phyloP scores from a whole-genome alignment of 2,329 filamentous ascomycete species.

The Fusarium kyushuense region DNA sequence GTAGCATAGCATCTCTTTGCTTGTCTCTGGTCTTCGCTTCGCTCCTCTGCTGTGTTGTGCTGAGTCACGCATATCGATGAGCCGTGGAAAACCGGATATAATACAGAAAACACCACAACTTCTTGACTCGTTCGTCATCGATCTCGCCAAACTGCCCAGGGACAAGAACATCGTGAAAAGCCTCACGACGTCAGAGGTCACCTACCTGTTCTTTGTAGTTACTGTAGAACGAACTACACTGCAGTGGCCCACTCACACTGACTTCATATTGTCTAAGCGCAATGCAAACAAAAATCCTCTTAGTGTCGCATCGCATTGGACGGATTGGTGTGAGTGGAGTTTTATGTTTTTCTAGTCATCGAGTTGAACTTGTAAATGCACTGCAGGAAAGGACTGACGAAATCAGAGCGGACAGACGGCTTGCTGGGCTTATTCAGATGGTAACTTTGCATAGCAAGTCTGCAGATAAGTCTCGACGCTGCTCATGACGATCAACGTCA shows the following conservation, averaged over 20 bases:
- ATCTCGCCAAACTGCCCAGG: constrained; percentile 3
- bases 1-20: constrained; percentile 15
- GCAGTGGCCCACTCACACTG: constrained; percentile 28
- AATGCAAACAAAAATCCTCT: constrained; percentile 17
- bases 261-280: neutral
- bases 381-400: neutral
- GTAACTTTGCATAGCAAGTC: neutral
- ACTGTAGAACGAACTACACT: neutral
- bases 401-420: neutral
- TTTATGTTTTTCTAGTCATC: neutral
- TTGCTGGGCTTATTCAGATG: constrained; percentile 17
- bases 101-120: neutral
- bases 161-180: constrained; percentile 35
- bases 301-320: constrained; percentile 15
- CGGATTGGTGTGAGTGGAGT: constrained; percentile 38
- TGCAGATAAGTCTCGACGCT: constrained; percentile 5
- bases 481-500: constrained; percentile 6
- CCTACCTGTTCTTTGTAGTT: neutral
- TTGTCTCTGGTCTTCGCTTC: neutral
- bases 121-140: constrained; percentile 24
- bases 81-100: constrained; percentile 11
- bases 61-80: neutral
- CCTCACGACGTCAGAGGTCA: constrained; percentile 41
- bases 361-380: neutral
- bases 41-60: neutral